A percentile compares a stretch with the other conserved stretches of the same genome.
Conservation (phyloP, 176 grass and related monocot genomes). For the Cenchrus americanus region DNA sequence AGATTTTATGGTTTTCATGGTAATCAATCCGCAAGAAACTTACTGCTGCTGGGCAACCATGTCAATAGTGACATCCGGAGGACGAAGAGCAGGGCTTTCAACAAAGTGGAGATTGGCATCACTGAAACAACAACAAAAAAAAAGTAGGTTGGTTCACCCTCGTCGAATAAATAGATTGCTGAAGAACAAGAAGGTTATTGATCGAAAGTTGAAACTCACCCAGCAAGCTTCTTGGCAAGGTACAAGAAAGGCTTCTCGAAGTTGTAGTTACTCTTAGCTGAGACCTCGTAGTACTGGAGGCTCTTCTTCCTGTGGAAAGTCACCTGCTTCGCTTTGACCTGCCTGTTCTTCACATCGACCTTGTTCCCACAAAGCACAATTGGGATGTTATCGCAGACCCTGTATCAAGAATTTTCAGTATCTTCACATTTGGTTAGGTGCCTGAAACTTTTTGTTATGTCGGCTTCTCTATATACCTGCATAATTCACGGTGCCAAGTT, state of each 20-base stretch:
- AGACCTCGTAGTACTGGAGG: conserved; percentile 71
- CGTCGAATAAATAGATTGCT: not conserved
- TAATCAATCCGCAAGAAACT: not conserved
- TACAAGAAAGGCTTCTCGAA: conserved; percentile 74
- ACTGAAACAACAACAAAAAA: conserved; percentile 22
- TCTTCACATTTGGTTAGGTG: not conserved
- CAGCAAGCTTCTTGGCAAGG: conserved; percentile 61
- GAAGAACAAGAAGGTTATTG: not conserved
- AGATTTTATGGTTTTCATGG: not conserved
- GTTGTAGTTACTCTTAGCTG: conserved; percentile 79
- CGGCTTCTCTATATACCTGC: conserved; percentile 43
- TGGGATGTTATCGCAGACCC: conserved; percentile 69
- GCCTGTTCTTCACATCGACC: conserved; percentile 74
- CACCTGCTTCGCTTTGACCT: conserved; percentile 73
- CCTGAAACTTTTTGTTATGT: not conserved
- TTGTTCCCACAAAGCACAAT: conserved; percentile 71
- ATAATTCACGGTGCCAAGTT: conserved; percentile 72
- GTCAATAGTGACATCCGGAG: conserved; percentile 60
- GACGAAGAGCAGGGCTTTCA: conserved; percentile 59
- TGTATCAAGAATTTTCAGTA: conserved; percentile 29
- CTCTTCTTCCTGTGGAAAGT: conserved; percentile 78
- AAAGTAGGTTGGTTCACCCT: not conserved
- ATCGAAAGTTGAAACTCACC: conserved; percentile 22
- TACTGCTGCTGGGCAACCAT: conserved; percentile 58
- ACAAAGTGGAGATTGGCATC: conserved; percentile 61